phyloP scores from a whole-genome alignment of 345 rosid genomes.

The Erodium maritimum region DNA sequence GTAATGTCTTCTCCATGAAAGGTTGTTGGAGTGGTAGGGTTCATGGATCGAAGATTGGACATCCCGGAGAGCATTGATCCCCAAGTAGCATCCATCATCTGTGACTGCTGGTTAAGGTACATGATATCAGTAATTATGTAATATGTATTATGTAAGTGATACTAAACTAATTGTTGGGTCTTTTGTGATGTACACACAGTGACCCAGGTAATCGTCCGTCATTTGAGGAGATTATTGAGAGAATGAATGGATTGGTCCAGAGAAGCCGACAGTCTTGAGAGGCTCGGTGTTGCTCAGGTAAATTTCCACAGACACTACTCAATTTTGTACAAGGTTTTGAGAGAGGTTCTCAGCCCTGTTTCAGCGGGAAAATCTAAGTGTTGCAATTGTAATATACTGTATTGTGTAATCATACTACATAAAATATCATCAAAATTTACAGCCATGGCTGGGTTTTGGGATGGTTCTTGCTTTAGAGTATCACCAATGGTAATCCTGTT shows the following conservation, averaged over 20 bases:
- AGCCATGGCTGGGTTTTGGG: too few relatives aligned
- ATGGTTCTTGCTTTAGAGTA: too few relatives aligned
- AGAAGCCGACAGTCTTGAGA: conserved; percentile 4
- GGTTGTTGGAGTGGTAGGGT: conserved; percentile 86
- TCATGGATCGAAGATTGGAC: conserved; percentile 83
- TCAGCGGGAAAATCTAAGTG: too few relatives aligned
- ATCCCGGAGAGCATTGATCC: conserved; percentile 65
- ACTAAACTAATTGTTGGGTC: not conserved
- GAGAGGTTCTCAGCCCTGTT: too few relatives aligned
- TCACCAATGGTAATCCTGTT: too few relatives aligned
- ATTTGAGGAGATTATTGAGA: conserved; percentile 55
- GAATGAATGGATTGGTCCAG: conserved; percentile 36
- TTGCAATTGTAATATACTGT: too few relatives aligned
- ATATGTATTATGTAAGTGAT: too few relatives aligned
- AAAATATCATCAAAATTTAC: too few relatives aligned
- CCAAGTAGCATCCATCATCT: conserved; percentile 46
- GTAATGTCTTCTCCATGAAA: conserved; percentile 12
- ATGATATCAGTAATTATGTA: not conserved
- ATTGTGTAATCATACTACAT: too few relatives aligned
- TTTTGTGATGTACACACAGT: conserved; percentile 16
- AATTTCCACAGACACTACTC: too few relatives aligned
- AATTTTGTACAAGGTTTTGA: too few relatives aligned
- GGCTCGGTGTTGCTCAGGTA: not conserved
- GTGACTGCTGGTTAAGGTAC: conserved; percentile 74
- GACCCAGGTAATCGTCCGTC: conserved; percentile 60